Evolutionary conservation across 1,284 basidiomycete species (phyloP), one percentile per base, ranked within the genome.

Genomic region (Ustilago trichophora): DNA sequence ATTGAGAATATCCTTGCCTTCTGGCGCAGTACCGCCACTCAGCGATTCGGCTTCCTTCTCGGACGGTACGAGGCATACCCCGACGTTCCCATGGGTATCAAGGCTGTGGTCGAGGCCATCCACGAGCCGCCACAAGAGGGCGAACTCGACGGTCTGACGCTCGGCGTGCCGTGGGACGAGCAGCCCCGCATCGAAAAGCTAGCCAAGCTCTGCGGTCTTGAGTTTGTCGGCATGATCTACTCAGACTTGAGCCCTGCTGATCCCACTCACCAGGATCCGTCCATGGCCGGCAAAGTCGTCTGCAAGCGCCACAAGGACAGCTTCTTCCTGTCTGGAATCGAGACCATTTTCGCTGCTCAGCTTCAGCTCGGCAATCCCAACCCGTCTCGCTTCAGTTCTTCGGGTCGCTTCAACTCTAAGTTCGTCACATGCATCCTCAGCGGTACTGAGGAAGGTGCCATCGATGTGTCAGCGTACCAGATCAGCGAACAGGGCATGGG

Each of bases 21-120:
- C 11, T 99, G 96, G 96, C 86, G 96, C 40, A 84, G 85, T 69
- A 95, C 93, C 0, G 77, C 73, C 11, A 84, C 88, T 44, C 96
- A 99, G 82, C 88, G 96, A 13, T 93, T 97, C 75, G 96, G 93
- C 4, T 97, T 93, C 88, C 84, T 99, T 52, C 87, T 99, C 53
- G 96, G 96, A 2, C 87, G 87, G 55, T 97, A 94, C 75, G 92
- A 93, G 76, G 88, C 91, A 9, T 98, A 98, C 77, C 90, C 92
- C 43, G 88, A 93, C 76, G 95, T 98, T 2, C 96, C 96, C 0
- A 96, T 98, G 93, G 96, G 96, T 7, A 88, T 98, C 66, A 98
- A 98, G 83, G 93, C 93, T 2, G 91, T 98, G 3, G 94, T 98
- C 1, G 96, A 99, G 82, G 94, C 93, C 3, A 93, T 98, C 35